These are phyloP conservation scores for Senna siamea DNA, from an alignment of 306 rosid genomes.

Conservation along the genomic window DNA sequence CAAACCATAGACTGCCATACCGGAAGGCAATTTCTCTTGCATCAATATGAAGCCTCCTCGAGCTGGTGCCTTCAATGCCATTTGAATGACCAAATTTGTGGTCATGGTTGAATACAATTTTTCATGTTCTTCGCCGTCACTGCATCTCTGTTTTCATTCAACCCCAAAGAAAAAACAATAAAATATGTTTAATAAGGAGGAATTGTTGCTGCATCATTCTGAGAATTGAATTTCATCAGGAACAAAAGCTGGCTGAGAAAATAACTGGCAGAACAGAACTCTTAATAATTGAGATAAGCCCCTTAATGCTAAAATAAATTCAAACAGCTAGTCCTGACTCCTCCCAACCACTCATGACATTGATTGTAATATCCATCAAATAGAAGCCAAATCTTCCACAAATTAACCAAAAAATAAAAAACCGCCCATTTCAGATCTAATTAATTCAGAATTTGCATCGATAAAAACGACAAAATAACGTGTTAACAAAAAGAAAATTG, in stretches of 20 bases:
- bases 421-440: not conserved
- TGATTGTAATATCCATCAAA: not conserved
- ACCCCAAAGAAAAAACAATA: not conserved
- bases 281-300: not conserved
- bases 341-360: no score
- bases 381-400: not conserved
- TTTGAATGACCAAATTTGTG: not conserved
- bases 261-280: not conserved
- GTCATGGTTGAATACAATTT: not conserved
- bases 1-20: conserved; percentile 24
- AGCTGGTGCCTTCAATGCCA: conserved; percentile 26
- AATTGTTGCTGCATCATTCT: no score
- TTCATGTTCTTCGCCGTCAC: conserved; percentile 1
- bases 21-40: conserved; percentile 1
- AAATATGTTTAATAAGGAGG: conserved; percentile 3
- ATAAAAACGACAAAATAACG: not conserved
- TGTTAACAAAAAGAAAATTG: not conserved
- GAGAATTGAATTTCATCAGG: not conserved
- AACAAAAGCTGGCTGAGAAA: not conserved
- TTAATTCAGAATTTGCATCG: not conserved
- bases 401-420: not conserved
- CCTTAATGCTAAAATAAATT: not conserved
- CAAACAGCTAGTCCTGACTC: no score
- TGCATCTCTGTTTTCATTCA: conserved; percentile 37
- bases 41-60: conserved; percentile 23